Percentiles rank a stretch among this genome's conserved stretches.
Evolutionary conservation across 148 eudicot species (phyloP).

Genomic region (Tetragonia tetragonoides): DNA sequence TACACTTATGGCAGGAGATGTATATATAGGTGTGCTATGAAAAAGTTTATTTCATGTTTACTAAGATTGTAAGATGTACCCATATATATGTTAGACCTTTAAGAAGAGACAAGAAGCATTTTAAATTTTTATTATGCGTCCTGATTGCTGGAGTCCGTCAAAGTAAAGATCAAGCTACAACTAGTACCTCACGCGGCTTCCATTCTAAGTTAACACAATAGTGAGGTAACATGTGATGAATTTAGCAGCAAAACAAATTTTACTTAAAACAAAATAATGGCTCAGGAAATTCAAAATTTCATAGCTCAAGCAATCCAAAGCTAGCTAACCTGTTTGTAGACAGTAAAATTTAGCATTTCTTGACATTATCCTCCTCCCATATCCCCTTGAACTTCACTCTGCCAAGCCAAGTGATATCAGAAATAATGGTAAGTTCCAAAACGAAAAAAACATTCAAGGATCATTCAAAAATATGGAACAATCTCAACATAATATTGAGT

Average conservation of each 20-base stretch:
- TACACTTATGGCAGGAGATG: too few relatives aligned
- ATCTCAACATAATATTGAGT: not conserved
- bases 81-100: too few relatives aligned
- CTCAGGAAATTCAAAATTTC: not conserved
- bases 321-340: not conserved
- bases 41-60: too few relatives aligned
- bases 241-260: not conserved
- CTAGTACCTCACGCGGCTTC: too few relatives aligned
- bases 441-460: not conserved
- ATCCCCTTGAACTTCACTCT: not conserved
- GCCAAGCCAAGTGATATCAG: not conserved
- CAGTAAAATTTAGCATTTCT: not conserved
- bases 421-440: not conserved
- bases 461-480: not conserved
- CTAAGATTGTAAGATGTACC: too few relatives aligned
- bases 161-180: too few relatives aligned
- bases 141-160: too few relatives aligned
- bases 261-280: not conserved
- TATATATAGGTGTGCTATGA: not conserved
- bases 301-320: not conserved
- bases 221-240: too few relatives aligned
- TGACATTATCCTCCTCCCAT: not conserved
- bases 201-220: too few relatives aligned
- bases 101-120: too few relatives aligned
- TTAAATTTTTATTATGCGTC: too few relatives aligned